Base-by-base conservation (phyloP, 2,329 filamentous ascomycete species). In the Aureobasidium vineae region DNA sequence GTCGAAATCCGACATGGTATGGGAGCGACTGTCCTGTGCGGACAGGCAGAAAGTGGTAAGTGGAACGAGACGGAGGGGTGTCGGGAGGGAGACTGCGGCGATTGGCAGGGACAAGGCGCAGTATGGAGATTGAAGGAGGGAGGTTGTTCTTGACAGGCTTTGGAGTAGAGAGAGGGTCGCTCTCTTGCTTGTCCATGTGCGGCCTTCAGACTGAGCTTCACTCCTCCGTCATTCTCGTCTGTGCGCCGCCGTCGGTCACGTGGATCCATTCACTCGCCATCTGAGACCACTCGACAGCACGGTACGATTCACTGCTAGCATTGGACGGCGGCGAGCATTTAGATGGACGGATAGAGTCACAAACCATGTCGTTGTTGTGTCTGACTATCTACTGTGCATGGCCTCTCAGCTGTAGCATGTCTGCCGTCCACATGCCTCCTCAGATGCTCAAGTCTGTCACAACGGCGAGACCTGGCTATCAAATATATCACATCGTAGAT, bases 1-100 rank as follows among this genome's bases (percentile, higher is more conserved):
- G 85, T 92, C 90, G 83, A 91, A 87, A 86, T 98, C 94, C 86
- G 95, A 96, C 95, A 98, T 98, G 82, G 78, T 80, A 67, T 64
- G 59, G 40, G 21, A 53, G 47, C 57, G 47, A 50, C 43, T 66
- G 63, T 69, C 65, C 65, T 54, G 56, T 59, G 43, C 47, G 60
- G 59, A 65, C 60, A 68, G 65, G 56, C 65, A 63, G 47, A 40
- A 49, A 38, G 40, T 53, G 15, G 33, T 63, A 63, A 59, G 67
- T 67, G 68, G 61, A 47, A 64, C 61, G 60, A 61, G 60, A 66
- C 57, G 59, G 47, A 28, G 21, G 61, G 28, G 40, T n/a, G 8
- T n/a, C 21, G 36, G 38, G 50, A 31, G 43, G 3, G 26, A 40
- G 38, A 38, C 33, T 68, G 53, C 63, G 31, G 33, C 43, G 64